Percentiles rank a stretch among this genome's conserved stretches.
These are phyloP conservation scores for Petunia secreta DNA, from an alignment of 257 asterid genomes.

Conservation along the genomic window DNA sequence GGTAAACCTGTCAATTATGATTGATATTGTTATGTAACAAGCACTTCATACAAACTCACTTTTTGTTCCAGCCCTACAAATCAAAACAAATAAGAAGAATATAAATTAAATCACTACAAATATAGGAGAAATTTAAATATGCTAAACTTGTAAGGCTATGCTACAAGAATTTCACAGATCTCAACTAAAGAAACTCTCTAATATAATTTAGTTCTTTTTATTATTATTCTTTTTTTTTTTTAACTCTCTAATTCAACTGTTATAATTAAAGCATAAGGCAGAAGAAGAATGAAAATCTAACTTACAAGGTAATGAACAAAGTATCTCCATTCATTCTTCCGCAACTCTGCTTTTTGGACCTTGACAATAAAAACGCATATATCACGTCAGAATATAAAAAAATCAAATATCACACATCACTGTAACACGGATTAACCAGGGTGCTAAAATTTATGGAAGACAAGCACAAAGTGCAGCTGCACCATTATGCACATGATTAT, in stretches of 20 bases:
- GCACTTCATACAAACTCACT: constrained; percentile 60
- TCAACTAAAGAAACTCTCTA: neutral
- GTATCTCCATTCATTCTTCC: constrained; percentile 90
- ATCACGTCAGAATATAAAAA: constrained; percentile 27
- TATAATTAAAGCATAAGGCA: constrained; percentile 17
- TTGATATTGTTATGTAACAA: neutral
- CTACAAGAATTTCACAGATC: constrained; percentile 4
- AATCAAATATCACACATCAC: neutral
- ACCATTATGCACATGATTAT: neutral
- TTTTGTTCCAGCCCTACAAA: constrained; percentile 98
- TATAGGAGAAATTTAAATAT: constrained; percentile 22
- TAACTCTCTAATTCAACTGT: constrained; percentile 7
- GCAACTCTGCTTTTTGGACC: constrained; percentile 90
- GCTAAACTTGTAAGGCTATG: no score
- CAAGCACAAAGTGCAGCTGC: constrained; percentile 6
- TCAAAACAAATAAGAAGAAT: constrained; percentile 30
- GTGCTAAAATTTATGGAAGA: constrained; percentile 1
- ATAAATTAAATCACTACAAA: constrained; percentile 9
- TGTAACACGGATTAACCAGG: constrained; percentile 8
- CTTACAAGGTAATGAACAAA: constrained; percentile 96
- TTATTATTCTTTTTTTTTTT: no score
- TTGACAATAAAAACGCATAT: constrained; percentile 40
- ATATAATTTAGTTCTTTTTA: no score
- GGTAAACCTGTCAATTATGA: constrained; percentile 3
- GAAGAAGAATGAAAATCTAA: constrained; percentile 25